Base-by-base conservation (phyloP, 352 stramenopile species). In the Globisporangium emineosum region DNA sequence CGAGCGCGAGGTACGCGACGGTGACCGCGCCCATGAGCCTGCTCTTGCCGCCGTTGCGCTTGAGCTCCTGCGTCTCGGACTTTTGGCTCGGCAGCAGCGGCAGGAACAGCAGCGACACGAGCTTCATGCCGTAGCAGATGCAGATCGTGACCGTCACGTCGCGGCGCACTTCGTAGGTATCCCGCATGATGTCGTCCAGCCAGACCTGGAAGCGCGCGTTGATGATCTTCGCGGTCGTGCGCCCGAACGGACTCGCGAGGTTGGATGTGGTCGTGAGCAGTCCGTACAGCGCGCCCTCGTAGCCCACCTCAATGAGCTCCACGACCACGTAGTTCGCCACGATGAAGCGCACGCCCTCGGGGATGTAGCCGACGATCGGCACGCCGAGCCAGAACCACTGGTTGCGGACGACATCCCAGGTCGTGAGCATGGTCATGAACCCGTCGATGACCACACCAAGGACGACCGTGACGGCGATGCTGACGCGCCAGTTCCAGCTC, bases 311-410 rank as follows among this genome's bases (percentile, higher is more conserved):
- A 15, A 70, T 71, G 12, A 89, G 67, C 57, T 89, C 79, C 5
- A 89, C 79, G n/a, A 85, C 77, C 5, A 83, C 76, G 57, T 83
- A 89, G n/a, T 65, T 86, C 27, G 72, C 66, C 5, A 89, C 76
- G 53, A 89, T 89, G 65, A 86, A 87, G 25, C 77, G 72, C 43
- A 87, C 67, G 27, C 78, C 78, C 35, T 77, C 71, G 5, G 79
- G 79, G 2, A 87, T 50, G 23, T 86, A 76, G 29, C 75, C 77
- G 3, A 86, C 74, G 0, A 89, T 62, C 0, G 77, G 77, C 10
- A 86, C 71, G 49, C 78, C 76, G 2, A 84, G 66, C 77, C 74
- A 89, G 65, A 89, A 87, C 79, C 79, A 89, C 55, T 85, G 77
- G 65, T 79, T 83, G 13, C 79, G 77, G 6, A 84, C 58, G 4